Percentiles rank a stretch among this genome's conserved stretches.
phyloP scores from a whole-genome alignment of 306 rosid species.

The Rubus idaeus region DNA sequence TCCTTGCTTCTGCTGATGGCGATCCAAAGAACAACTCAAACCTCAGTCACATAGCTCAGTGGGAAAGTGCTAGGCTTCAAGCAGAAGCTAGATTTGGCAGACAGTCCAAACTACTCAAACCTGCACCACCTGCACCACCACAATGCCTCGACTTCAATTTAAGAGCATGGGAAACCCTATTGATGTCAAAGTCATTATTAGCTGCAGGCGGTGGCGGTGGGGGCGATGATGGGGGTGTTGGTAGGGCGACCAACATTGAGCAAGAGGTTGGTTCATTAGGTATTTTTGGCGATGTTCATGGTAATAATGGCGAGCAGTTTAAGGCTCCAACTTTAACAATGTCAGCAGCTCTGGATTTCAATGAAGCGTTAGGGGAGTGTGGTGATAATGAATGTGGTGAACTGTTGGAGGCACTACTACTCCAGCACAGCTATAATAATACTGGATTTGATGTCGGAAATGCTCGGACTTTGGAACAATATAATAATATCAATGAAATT shows the following conservation, averaged over 20 bases:
- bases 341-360: not conserved
- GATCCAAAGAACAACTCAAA: slow-evolving; percentile 10
- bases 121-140: not conserved
- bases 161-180: slow-evolving; percentile 20
- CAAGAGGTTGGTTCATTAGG: not conserved
- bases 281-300: not conserved
- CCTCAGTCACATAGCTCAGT: slow-evolving; percentile 29
- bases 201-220: not conserved
- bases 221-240: not conserved
- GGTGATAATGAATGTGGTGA: not conserved
- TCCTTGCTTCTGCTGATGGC: slow-evolving; percentile 12
- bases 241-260: not conserved
- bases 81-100: slow-evolving; percentile 24
- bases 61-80: slow-evolving; percentile 29
- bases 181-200: not conserved
- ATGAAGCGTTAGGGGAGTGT: not conserved
- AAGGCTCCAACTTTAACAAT: not conserved
- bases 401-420: not conserved
- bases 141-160: slow-evolving; percentile 5
- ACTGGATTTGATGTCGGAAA: not conserved
- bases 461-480: not conserved
- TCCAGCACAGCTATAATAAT: not conserved
- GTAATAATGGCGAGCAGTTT: not conserved
- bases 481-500: not conserved
- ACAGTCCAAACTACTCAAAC: slow-evolving; percentile 2